phyloP scores from a whole-genome alignment of 208 protist species.

The Leptomonas pyrrhocoris region DNA sequence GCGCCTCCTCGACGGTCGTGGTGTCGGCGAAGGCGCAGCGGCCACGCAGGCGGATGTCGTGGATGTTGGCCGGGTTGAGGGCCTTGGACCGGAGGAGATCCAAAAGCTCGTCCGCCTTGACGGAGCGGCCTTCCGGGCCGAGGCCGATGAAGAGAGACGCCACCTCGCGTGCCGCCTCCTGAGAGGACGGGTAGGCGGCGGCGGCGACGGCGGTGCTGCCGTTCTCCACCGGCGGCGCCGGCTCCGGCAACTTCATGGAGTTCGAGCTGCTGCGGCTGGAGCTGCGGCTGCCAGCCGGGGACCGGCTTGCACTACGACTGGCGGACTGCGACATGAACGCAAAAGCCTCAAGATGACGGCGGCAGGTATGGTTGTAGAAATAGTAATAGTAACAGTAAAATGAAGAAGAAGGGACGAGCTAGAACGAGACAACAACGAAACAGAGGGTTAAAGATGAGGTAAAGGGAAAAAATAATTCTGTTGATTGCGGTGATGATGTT shows the following conservation, averaged over 20 bases:
- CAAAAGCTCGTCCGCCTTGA: constrained; percentile 33
- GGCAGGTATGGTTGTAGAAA: background rate
- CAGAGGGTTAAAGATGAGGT: constrained; percentile 17
- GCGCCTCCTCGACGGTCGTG: constrained; percentile 40
- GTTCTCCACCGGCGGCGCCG: background rate
- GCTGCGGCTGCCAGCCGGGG: constrained; percentile 10
- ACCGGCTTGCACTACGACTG: constrained; percentile 28
- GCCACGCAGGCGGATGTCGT: constrained; percentile 62
- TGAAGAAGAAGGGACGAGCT: background rate
- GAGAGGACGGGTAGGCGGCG: constrained; percentile 2
- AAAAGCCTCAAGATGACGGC: too few species aligned
- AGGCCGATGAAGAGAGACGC: constrained; percentile 73
- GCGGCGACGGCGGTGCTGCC: background rate
- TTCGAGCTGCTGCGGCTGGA: constrained; percentile 36
- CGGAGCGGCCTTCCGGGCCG: constrained; percentile 43
- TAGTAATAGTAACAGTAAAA: background rate
- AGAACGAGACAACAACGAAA: background rate
- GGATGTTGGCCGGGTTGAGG: constrained; percentile 15
- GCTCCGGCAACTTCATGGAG: constrained; percentile 36
- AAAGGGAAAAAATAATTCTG: constrained; percentile 11
- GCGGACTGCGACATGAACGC: constrained; percentile 24
- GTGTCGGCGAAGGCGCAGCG: constrained; percentile 81
- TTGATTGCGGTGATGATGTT: too few species aligned
- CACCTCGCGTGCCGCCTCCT: constrained; percentile 13
- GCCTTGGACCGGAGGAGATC: constrained; percentile 40